Percentiles rank a stretch among this genome's conserved stretches.
These are phyloP conservation scores for Boletus sp. DNA, from an alignment of 768 basidiomycete genomes.

Conservation along the genomic window DNA sequence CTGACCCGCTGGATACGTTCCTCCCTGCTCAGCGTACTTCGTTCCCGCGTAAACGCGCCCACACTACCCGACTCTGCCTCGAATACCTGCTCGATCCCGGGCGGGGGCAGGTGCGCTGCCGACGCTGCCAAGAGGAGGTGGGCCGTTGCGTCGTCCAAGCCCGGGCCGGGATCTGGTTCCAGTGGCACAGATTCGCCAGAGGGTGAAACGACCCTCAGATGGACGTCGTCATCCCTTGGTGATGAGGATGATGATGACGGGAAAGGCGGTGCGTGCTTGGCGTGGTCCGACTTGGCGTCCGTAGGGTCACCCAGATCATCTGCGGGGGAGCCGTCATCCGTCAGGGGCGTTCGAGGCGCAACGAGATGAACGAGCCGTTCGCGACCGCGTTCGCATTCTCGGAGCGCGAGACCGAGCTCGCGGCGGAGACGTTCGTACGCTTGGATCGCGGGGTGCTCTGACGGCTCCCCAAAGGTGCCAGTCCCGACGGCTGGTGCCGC, in stretches of 20 bases:
- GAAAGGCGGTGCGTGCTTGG: background rate
- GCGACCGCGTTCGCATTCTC: conserved; percentile 80
- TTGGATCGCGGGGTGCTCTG: conserved; percentile 51
- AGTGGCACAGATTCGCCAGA: conserved; percentile 26
- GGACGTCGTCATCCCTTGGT: background rate
- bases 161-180: background rate
- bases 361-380: conserved; percentile 59
- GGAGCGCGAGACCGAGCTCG: conserved; percentile 71
- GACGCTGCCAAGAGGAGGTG: conserved; percentile 54
- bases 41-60: conserved; percentile 47
- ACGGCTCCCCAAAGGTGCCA: conserved; percentile 7
- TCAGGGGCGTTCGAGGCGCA: conserved; percentile 36
- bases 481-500: no score
- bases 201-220: conserved; percentile 9
- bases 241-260: background rate
- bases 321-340: conserved; percentile 35
- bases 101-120: conserved; percentile 54
- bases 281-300: background rate
- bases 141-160: conserved; percentile 51
- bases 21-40: conserved; percentile 65
- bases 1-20: conserved; percentile 66
- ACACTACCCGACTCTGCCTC: conserved; percentile 53
- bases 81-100: conserved; percentile 80
- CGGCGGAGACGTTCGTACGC: conserved; percentile 74
- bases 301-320: background rate